Evolutionary conservation across 2,329 filamentous ascomycete species (phyloP).

Genomic region (Colletotrichum brevisporum): DNA sequence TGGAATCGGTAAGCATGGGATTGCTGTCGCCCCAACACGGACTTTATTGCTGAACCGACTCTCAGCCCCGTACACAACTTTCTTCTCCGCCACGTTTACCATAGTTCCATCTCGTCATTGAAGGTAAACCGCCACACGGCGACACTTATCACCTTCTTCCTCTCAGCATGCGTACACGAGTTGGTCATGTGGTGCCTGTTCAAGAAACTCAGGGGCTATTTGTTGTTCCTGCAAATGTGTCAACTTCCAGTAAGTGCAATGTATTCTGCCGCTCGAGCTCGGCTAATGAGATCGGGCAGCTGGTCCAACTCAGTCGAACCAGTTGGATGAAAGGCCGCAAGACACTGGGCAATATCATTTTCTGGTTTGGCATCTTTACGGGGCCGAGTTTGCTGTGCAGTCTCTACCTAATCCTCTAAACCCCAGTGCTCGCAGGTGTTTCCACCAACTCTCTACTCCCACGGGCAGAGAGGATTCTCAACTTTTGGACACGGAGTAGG

Average conservation of each 20-base stretch:
- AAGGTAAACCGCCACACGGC: conserved; percentile 79
- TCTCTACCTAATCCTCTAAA: conserved; percentile 69
- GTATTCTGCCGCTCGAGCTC: not conserved
- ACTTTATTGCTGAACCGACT: not conserved
- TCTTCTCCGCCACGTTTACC: conserved; percentile 83
- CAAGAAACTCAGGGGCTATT: conserved; percentile 81
- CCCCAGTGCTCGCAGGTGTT: not conserved
- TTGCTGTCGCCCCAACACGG: no score
- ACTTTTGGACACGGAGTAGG: no score
- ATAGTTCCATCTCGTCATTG: conserved; percentile 81
- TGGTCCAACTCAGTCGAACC: conserved; percentile 77
- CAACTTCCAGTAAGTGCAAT: conserved; percentile 72
- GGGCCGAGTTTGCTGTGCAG: conserved; percentile 78
- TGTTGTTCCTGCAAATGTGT: conserved; percentile 80
- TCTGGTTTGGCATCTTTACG: conserved; percentile 85
- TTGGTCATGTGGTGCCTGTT: conserved; percentile 86
- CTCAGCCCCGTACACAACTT: conserved; percentile 80
- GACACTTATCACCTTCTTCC: conserved; percentile 81
- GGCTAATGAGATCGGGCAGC: conserved; percentile 47
- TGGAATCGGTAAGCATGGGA: conserved; percentile 72
- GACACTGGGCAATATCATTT: conserved; percentile 79
- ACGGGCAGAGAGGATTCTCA: not conserved
- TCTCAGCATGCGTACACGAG: conserved; percentile 80
- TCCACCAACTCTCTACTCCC: not conserved
- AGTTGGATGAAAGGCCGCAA: conserved; percentile 73